Base-by-base conservation (phyloP, 257 asterid genomes). In the Lycium barbarum region DNA sequence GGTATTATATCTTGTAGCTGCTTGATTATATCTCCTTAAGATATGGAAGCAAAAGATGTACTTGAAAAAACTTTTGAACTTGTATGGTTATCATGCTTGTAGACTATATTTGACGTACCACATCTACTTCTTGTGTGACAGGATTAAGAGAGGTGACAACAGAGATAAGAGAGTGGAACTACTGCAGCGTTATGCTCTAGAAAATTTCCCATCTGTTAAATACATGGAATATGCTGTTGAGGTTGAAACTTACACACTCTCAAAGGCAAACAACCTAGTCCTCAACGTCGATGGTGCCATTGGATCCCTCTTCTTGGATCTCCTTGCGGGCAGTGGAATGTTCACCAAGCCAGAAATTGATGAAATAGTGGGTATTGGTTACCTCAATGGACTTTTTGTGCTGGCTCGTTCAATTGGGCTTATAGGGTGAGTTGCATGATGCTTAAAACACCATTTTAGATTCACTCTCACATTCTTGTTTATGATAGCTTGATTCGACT, bases 391-490 rank as follows among this genome's bases (percentile, higher is more conserved):
- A 74, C 98, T 97, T 87, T 97, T 97, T 70, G 99, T 97, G 82
- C 92, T 97, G 51, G 99, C 99, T 45, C 99, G 99, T 87, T 94
- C 99, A 87, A 93, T 97, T 89, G 99, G 99, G 91, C 98, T 97
- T 90, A 97, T 97, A 66, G 99, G 99, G 98, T 97, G 84, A 90
- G 98, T 89, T 86, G 63, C 82, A 51, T 35, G 35, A 53, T 49
- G 33, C 58, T 85, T 74, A 67, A 26, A 36, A 22, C 81, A 22
- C 35, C 35, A 43, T 82, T n/a, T 36, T 15, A 62, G 61, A 9
- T 13, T 59, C 36, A 49, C 35, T 8, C 1, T 76, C 67, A 7
- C 18, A 33, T 65, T 72, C 17, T 83, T 40, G n/a, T 10, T 76
- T 36, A 63, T 55, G 35, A 22, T 62, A 35, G 38, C 45, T 8